These are phyloP conservation scores for Melanopsichium pennsylvanicum DNA, from an alignment of 1,284 basidiomycete species.

Conservation along the genomic window DNA sequence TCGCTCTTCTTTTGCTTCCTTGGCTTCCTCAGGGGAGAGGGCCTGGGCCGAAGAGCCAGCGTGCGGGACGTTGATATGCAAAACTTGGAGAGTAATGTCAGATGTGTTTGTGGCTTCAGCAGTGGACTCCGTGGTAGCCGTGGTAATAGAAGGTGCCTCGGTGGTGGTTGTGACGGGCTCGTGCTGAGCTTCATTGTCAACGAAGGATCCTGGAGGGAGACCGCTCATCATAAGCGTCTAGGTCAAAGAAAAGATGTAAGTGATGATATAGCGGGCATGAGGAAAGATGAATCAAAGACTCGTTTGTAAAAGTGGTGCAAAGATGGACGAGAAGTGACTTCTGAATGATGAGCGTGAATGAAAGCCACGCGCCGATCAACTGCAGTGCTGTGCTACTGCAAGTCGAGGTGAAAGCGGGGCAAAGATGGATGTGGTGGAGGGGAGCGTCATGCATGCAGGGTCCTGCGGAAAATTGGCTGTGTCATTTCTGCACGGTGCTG, in stretches of 20 bases:
- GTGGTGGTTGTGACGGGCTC: not conserved
- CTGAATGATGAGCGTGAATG: constrained; percentile 25
- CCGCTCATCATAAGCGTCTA: constrained; percentile 19
- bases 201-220: constrained; percentile 23
- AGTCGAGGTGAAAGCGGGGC: not conserved
- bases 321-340: not conserved
- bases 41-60: not conserved
- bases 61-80: not conserved
- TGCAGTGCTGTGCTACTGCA: too few relatives aligned
- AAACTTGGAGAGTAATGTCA: not conserved
- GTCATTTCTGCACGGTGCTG: too few relatives aligned
- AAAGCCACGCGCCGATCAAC: not conserved
- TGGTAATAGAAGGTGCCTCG: not conserved
- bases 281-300: not conserved
- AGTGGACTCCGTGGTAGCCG: too few relatives aligned
- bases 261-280: not conserved
- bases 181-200: not conserved
- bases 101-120: too few relatives aligned
- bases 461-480: not conserved
- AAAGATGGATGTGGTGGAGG: not conserved
- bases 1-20: constrained; percentile 27
- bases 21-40: constrained; percentile 7
- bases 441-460: too few relatives aligned
- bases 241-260: not conserved
- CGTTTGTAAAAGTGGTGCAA: not conserved